These are phyloP conservation scores for Neurospora africana DNA, from an alignment of 495 filamentous ascomycete genomes.

Conservation along the genomic window DNA sequence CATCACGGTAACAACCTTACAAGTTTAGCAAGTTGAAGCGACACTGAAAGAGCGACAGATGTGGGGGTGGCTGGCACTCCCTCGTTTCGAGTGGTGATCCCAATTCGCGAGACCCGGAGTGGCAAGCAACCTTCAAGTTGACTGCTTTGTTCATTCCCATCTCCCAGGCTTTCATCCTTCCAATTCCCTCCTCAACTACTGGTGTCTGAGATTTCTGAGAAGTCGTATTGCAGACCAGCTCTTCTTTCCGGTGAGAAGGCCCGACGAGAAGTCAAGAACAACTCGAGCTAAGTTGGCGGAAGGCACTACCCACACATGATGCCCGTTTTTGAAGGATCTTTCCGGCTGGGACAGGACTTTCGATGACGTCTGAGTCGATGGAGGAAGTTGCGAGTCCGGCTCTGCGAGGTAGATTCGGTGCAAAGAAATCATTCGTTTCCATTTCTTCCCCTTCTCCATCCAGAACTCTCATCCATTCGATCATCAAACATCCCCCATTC, in stretches of 20 bases:
- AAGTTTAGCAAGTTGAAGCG: too few species aligned
- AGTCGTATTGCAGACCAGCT: neutral
- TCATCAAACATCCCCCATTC: neutral
- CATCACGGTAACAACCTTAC: too few species aligned
- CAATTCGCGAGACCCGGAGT: too few species aligned
- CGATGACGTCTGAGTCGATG: neutral
- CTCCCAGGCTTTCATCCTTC: neutral
- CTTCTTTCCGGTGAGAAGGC: neutral
- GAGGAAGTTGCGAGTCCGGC: neutral
- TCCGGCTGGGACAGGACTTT: neutral
- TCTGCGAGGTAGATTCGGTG: neutral
- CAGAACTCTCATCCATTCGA: neutral
- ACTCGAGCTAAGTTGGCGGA: neutral
- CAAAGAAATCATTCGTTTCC: neutral
- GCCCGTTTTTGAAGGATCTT: neutral
- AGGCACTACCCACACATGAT: neutral
- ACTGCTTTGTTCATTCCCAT: neutral
- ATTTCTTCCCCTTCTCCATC: neutral
- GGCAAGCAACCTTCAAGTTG: too few species aligned
- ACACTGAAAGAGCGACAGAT: too few species aligned
- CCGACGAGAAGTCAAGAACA: neutral
- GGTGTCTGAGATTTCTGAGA: neutral
- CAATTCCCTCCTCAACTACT: neutral
- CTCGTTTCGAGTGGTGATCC: too few species aligned
- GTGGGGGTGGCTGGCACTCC: too few species aligned